Evolutionary conservation across 163 green algal genomes (phyloP).

Genomic region (Scenedesmus sp.): DNA sequence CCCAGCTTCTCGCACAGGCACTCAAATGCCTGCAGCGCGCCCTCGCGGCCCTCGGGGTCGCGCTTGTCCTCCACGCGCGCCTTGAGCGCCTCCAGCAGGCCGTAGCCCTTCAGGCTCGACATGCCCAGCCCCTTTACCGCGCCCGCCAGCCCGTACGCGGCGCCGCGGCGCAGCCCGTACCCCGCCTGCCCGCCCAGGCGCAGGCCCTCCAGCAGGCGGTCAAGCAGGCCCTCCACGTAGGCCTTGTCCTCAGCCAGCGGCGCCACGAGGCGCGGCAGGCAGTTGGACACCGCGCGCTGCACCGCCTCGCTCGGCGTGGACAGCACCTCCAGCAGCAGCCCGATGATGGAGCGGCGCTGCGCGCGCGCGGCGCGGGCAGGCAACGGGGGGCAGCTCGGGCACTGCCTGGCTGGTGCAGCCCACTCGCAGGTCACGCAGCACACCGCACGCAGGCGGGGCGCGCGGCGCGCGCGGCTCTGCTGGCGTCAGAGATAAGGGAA

Average conservation of each 20-base stretch:
- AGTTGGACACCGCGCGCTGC: constrained; percentile 89
- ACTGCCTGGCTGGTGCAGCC: no score
- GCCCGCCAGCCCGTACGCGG: constrained; percentile 91
- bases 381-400: no score
- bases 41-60: constrained; percentile 68
- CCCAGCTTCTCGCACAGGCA: constrained; percentile 91
- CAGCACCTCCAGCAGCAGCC: constrained; percentile 88
- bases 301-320: constrained; percentile 92
- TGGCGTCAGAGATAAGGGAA: no score
- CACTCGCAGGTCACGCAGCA: no score
- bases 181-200: neutral
- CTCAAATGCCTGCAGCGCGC: constrained; percentile 93
- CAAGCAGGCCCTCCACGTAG: constrained; percentile 58
- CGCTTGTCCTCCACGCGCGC: constrained; percentile 87
- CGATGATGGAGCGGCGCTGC: constrained; percentile 69
- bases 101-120: constrained; percentile 72
- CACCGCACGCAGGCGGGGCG: neutral
- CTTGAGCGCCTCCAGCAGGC: constrained; percentile 93
- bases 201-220: constrained; percentile 7
- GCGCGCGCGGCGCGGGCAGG: no score
- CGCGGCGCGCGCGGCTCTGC: no score
- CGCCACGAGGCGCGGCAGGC: constrained; percentile 88
- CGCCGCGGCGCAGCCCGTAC: constrained; percentile 66
- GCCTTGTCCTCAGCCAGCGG: constrained; percentile 63
- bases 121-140: constrained; percentile 95